Base-by-base conservation (phyloP, 352 stramenopile species). In the Discostella stelligera region DNA sequence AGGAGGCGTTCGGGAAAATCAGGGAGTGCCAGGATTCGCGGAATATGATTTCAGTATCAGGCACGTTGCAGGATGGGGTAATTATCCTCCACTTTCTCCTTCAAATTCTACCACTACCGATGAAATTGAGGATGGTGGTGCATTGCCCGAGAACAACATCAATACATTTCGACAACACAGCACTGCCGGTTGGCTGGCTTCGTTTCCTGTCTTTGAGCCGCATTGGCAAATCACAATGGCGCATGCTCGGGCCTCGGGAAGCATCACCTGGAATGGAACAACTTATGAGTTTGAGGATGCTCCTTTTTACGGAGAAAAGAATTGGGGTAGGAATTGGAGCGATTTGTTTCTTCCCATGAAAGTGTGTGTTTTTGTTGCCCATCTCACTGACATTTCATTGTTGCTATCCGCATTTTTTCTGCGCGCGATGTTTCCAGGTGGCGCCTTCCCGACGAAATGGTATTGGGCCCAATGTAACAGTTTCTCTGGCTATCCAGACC, bases 231-330 rank as follows among this genome's bases (percentile, higher is more conserved):
- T 94, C 16, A 92, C 85, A 10, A 79, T 93, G 72, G 81, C 81
- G 3, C 76, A 92, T 85, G 87, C 77, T 49, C 58, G 80, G 18
- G 89, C 86, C 23, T 80, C 77, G 23, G 87, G 87, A 56, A 79
- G 13, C 3, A 44, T 91, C 14, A 79, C 71, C 41, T 91, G 85
- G 86, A 90, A 93, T 54, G 79, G 83, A 44, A 85, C 77, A 10
- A 41, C 58, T 27, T 91, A 92, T 66, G 62, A 84, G n/a, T 92
- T 94, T 84, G 18, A 77, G 21, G 63, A 92, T 82, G 84, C 80
- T 61, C 85, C 85, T 16, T 92, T 94, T 76, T 94, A 94, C 71
- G 87, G 84, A 25, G 89, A 94, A 58, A 93, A 94, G 75, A 94
- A 94, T 83, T 94, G 87, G 87, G 89, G 89, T 76, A 50, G 7